phyloP scores from a whole-genome alignment of 352 stramenopile genomes.

The Globisporangium recalcitrans region DNA sequence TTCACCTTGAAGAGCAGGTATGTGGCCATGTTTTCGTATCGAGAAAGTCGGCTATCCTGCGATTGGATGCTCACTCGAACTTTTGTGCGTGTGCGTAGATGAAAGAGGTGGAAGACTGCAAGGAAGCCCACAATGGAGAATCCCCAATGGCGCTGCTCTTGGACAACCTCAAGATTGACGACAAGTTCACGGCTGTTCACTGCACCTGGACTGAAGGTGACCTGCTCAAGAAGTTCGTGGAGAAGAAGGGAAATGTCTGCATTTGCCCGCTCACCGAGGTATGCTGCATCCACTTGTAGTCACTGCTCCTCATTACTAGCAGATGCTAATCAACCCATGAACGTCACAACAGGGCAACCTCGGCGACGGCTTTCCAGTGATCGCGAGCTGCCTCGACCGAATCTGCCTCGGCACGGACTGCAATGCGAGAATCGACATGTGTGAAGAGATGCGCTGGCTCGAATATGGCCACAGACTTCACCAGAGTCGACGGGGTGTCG shows the following conservation, averaged over 20 bases:
- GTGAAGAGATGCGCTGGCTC: conserved; percentile 78
- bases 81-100: conserved; percentile 22
- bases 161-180: conserved; percentile 57
- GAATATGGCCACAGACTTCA: conserved; percentile 70
- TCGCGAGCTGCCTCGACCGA: conserved; percentile 56
- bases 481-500: conserved; percentile 59
- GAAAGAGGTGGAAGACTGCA: conserved; percentile 77
- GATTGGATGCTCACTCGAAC: neutral
- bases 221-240: conserved; percentile 50
- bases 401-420: conserved; percentile 73
- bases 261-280: conserved; percentile 72
- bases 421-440: conserved; percentile 81
- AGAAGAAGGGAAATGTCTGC: conserved; percentile 63
- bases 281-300: neutral
- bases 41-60: neutral
- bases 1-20: conserved; percentile 57
- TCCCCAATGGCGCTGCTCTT: conserved; percentile 65
- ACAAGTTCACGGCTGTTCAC: conserved; percentile 75
- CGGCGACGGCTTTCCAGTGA: conserved; percentile 62
- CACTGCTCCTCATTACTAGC: neutral
- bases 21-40: neutral
- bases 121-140: conserved; percentile 41
- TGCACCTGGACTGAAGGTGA: conserved; percentile 66
- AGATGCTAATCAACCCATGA: neutral
- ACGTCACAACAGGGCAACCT: conserved; percentile 40